Conservation (phyloP, 495 filamentous ascomycete genomes). For the Parathielavia hyrcaniae region DNA sequence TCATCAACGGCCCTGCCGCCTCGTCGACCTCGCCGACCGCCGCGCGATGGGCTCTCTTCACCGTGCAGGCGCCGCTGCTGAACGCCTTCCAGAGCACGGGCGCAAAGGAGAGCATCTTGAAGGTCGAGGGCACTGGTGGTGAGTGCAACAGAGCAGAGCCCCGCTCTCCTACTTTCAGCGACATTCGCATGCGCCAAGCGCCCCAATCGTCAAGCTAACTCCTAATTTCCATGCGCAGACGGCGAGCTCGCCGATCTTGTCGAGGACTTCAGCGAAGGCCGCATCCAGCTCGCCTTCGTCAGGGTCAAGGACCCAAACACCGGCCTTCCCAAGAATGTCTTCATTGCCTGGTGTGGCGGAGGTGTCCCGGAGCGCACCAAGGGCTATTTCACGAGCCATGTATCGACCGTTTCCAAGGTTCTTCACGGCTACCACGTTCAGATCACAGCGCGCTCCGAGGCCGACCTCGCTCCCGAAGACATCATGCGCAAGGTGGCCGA, state of each 20-base stretch:
- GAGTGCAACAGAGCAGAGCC: conserved; percentile 27
- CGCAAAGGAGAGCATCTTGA: conserved; percentile 86
- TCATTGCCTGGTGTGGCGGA: conserved; percentile 96
- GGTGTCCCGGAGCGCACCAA: conserved; percentile 98
- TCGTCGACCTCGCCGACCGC: conserved; percentile 53
- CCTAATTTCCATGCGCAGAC: conserved; percentile 48
- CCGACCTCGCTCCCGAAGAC: conserved; percentile 74
- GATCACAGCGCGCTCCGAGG: conserved; percentile 85
- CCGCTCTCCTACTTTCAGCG: background rate
- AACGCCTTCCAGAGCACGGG: conserved; percentile 84
- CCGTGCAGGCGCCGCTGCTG: conserved; percentile 80
- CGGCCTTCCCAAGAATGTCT: conserved; percentile 79
- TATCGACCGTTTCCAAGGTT: conserved; percentile 79
- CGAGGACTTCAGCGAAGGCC: conserved; percentile 94
- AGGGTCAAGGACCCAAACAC: conserved; percentile 96
- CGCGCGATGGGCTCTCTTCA: conserved; percentile 80
- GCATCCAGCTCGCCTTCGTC: conserved; percentile 92
- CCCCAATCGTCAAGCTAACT: conserved; percentile 13
- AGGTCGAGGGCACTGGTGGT: conserved; percentile 90
- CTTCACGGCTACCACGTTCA: conserved; percentile 97
- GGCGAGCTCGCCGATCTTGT: conserved; percentile 92
- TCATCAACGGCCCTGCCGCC: conserved; percentile 66
- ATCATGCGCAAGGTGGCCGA: conserved; percentile 95
- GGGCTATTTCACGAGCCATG: conserved; percentile 94
- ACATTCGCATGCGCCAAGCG: background rate